Base-by-base conservation (phyloP, 495 filamentous ascomycete species). In the Penicillium mononematosum region DNA sequence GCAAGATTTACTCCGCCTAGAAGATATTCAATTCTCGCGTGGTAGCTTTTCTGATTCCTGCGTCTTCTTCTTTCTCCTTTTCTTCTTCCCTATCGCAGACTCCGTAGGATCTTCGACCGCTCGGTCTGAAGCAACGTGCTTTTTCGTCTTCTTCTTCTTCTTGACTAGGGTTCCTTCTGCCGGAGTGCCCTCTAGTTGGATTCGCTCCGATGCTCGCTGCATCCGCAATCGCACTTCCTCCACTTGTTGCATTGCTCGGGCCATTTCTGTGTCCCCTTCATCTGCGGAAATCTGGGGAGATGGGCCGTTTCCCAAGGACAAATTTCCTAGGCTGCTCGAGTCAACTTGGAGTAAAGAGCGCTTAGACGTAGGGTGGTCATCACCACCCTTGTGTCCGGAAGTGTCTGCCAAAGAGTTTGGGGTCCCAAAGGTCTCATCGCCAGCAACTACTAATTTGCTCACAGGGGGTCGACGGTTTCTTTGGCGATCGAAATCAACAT, bases 151-250 rank as follows among this genome's bases (percentile, higher is more conserved):
- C 68, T 84, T 87, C 74, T 90, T 93, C 72, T 87, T 92, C 75
- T 84, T 89, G 7, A 96, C 85, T 27, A 91, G 74, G 6, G 79
- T 85, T 11, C 88, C 90, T 58, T 90, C 90, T 5, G 75, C 75
- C n/a, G 85, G 81, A 4, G 85, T 83, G 4, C 85, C 89, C 55
- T 89, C 81, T 29, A 83, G 80, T 66, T 89, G 79, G 34, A 95
- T 87, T 50, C 90, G 75, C 74, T 98, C 92, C 34, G 89, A 88
- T 16, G 88, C 88, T 61, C 91, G 76, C 73, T 97, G 92, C 91
- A 98, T 97, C 70, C 93, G 89, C 49, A 95, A 69, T 38, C 94
- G 78, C 50, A 95, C 70, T 47, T 84, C 78, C 75, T 97, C 93
- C 14, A 98, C 88, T 67, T 96, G 86, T 67, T 85, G 84, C 77